These are phyloP conservation scores for Ceratocystis huliohia DNA, from an alignment of 2,329 filamentous ascomycete species.

Conservation along the genomic window DNA sequence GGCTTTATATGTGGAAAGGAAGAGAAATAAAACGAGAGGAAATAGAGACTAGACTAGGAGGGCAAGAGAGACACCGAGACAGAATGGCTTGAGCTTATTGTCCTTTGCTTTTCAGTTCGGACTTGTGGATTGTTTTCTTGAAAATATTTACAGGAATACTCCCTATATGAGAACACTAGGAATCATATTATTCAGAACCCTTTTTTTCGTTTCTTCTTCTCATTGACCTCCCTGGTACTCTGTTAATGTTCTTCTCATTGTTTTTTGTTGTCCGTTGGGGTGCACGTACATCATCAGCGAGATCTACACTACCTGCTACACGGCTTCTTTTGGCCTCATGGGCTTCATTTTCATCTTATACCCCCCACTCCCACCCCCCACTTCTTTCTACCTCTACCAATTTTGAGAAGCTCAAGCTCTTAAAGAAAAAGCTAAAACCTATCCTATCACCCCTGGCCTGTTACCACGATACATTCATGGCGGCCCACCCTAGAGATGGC, in stretches of 20 bases:
- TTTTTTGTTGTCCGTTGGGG: neutral
- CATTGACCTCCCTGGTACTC: neutral
- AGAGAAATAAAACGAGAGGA: neutral
- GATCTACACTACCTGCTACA: neutral
- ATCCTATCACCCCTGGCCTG: neutral
- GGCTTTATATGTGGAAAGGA: neutral
- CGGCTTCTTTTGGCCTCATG: neutral
- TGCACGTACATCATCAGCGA: slow-evolving; percentile 5
- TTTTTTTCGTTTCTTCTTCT: slow-evolving; percentile 9
- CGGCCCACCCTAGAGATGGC: neutral
- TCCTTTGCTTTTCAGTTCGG: neutral
- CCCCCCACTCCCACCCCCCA: neutral
- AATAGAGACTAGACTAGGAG: neutral
- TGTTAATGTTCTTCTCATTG: neutral
- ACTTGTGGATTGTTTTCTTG: neutral
- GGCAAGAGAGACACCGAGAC: slow-evolving; percentile 10
- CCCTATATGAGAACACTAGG: neutral
- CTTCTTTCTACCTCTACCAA: too few relatives aligned
- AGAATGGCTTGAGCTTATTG: neutral
- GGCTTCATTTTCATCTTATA: neutral
- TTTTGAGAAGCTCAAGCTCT: slow-evolving; percentile 1
- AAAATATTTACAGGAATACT: neutral
- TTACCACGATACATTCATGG: neutral
- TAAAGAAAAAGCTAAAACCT: slow-evolving; percentile 1
- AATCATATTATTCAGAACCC: neutral